A percentile compares a stretch with the other conserved stretches of the same genome.
Evolutionary conservation across 2,329 filamentous ascomycete genomes (phyloP).

Genomic region (Rhytidhysteron rufulum): DNA sequence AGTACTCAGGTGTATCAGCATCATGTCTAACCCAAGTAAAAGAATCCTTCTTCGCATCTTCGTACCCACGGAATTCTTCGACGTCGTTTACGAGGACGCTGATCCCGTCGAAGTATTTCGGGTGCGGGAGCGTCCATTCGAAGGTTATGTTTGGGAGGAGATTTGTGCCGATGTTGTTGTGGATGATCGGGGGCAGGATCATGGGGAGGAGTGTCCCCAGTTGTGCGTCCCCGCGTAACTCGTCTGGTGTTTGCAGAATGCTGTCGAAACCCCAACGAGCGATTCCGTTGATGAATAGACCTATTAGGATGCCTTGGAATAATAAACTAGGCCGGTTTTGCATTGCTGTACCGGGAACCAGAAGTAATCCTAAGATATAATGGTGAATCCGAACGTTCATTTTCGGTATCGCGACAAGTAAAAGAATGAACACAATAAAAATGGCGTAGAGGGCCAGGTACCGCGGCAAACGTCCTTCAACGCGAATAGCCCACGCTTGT

Average conservation of each 20-base stretch:
- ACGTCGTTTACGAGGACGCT: conserved; percentile 83
- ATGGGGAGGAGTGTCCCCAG: conserved; percentile 57
- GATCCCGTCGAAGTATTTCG: conserved; percentile 64
- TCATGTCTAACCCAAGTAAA: conserved; percentile 60
- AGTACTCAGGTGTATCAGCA: conserved; percentile 60
- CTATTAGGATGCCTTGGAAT: conserved; percentile 85
- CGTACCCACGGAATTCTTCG: conserved; percentile 70
- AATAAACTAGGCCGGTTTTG: conserved; percentile 80
- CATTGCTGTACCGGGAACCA: conserved; percentile 83
- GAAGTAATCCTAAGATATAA: conserved; percentile 82
- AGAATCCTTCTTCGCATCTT: conserved; percentile 50
- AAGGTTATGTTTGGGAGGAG: conserved; percentile 59
- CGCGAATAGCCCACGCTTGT: conserved; percentile 81
- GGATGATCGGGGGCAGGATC: conserved; percentile 38
- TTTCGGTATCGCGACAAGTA: conserved; percentile 68
- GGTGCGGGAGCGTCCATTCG: conserved; percentile 48
- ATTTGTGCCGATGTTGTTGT: conserved; percentile 43
- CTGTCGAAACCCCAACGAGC: conserved; percentile 92
- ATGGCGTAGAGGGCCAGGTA: conserved; percentile 76
- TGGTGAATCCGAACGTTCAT: conserved; percentile 89
- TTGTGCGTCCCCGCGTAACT: conserved; percentile 57
- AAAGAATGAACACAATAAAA: conserved; percentile 62
- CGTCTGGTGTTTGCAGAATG: conserved; percentile 75
- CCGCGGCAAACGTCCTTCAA: conserved; percentile 73
- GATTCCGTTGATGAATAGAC: conserved; percentile 89